Percentiles rank a stretch among this genome's conserved stretches.
Evolutionary conservation across 1,139 yeast species (phyloP).

Genomic region (Chernovozyma aurita): DNA sequence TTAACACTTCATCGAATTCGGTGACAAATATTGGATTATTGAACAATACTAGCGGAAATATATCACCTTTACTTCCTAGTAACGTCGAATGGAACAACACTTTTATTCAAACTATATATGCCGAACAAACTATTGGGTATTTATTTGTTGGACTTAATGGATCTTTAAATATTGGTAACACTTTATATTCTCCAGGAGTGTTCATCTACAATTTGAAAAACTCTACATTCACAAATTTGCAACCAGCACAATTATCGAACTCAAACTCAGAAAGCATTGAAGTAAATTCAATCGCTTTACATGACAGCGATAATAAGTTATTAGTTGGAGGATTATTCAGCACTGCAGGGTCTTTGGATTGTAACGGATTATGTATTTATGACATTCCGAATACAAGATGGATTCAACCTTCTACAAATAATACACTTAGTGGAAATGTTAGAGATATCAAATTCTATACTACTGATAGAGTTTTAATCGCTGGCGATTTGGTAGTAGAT

Average conservation of each 20-base stretch:
- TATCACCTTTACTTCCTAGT: slow-evolving; percentile 23
- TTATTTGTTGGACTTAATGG: slow-evolving; percentile 54
- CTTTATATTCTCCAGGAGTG: slow-evolving; percentile 37
- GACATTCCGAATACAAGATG: slow-evolving; percentile 54
- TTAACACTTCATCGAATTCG: slow-evolving; percentile 16
- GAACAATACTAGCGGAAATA: slow-evolving; percentile 22
- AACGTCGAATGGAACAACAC: slow-evolving; percentile 36
- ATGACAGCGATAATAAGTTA: slow-evolving; percentile 46
- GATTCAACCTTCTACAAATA: slow-evolving; percentile 43
- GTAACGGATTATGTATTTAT: slow-evolving; percentile 66
- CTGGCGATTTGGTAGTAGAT: slow-evolving; percentile 55
- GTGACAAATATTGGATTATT: slow-evolving; percentile 36
- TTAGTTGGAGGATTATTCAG: slow-evolving; percentile 77
- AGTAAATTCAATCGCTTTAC: slow-evolving; percentile 52
- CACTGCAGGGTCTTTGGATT: slow-evolving; percentile 53
- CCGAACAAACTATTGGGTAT: slow-evolving; percentile 28
- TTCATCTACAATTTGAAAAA: slow-evolving; percentile 47
- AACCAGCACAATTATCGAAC: slow-evolving; percentile 42
- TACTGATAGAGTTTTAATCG: slow-evolving; percentile 48
- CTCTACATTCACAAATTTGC: slow-evolving; percentile 34
- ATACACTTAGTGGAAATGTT: slow-evolving; percentile 47
- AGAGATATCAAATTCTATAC: slow-evolving; percentile 51
- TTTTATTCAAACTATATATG: slow-evolving; percentile 39
- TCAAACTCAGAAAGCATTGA: slow-evolving; percentile 19
- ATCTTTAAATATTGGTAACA: slow-evolving; percentile 24